These are phyloP conservation scores for Cladosporium sp. DNA, from an alignment of 2,329 filamentous ascomycete genomes.

Conservation along the genomic window DNA sequence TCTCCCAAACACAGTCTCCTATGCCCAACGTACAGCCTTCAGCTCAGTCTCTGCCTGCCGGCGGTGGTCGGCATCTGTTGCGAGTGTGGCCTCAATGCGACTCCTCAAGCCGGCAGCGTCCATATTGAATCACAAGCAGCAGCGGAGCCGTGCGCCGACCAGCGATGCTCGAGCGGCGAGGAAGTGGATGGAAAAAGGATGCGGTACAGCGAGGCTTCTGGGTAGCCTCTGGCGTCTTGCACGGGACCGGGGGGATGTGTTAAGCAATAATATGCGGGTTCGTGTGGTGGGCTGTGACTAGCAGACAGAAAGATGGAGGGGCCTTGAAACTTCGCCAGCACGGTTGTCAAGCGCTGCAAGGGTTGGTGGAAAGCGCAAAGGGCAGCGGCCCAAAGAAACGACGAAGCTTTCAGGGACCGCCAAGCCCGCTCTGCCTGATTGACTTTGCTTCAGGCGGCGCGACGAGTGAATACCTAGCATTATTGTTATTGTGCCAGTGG, in stretches of 20 bases:
- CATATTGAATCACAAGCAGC: slow-evolving; percentile 51
- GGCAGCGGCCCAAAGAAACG: background rate
- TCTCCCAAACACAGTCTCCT: background rate
- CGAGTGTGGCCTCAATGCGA: slow-evolving; percentile 75
- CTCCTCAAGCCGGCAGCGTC: slow-evolving; percentile 72
- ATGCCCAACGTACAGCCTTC: slow-evolving; percentile 66
- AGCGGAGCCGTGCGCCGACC: slow-evolving; percentile 9
- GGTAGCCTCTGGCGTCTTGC: background rate
- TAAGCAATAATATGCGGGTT: background rate
- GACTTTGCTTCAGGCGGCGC: background rate
- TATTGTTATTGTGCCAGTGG: background rate
- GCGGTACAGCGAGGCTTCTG: background rate
- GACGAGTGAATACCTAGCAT: background rate
- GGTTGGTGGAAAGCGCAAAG: background rate
- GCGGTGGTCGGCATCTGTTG: slow-evolving; percentile 71
- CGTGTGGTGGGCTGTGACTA: slow-evolving; percentile 7
- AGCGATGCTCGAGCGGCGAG: background rate
- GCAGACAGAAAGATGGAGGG: slow-evolving; percentile 3
- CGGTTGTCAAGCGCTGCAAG: slow-evolving; percentile 4
- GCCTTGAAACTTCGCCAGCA: slow-evolving; percentile 9
- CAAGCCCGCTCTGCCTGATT: background rate
- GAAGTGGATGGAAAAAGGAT: background rate
- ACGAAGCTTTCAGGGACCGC: slow-evolving; percentile 1
- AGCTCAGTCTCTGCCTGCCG: slow-evolving; percentile 77
- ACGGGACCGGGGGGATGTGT: background rate